Percentiles rank a stretch among this genome's conserved stretches.
phyloP scores from a whole-genome alignment of 805 yeast genomes.

The Tetrapisispora iriomotensis region DNA sequence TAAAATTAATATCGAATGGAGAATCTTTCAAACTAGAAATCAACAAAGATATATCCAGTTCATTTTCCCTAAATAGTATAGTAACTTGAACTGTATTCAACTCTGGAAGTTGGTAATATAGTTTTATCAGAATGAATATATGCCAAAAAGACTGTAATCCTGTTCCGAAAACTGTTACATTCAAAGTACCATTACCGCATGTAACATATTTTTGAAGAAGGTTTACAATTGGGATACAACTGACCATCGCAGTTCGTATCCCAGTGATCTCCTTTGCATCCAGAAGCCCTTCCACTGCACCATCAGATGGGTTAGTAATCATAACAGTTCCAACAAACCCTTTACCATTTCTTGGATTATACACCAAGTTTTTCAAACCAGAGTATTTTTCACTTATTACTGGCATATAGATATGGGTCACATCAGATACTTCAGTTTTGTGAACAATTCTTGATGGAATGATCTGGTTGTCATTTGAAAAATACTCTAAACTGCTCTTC shows the following conservation, averaged over 20 bases:
- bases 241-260: conserved; percentile 55
- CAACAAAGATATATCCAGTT: conserved; percentile 40
- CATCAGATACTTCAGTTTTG: conserved; percentile 20
- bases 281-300: conserved; percentile 42
- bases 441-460: conserved; percentile 49
- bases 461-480: conserved; percentile 34
- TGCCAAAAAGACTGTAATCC: conserved; percentile 66
- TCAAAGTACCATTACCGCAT: neutral
- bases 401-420: conserved; percentile 53
- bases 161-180: conserved; percentile 42
- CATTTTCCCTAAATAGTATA: conserved; percentile 30
- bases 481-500: conserved; percentile 32
- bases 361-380: conserved; percentile 48
- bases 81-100: conserved; percentile 26
- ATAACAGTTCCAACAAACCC: conserved; percentile 54
- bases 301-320: conserved; percentile 41
- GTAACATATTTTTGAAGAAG: neutral
- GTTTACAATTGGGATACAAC: conserved; percentile 27
- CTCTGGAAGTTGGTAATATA: neutral
- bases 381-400: conserved; percentile 42
- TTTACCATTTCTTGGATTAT: conserved; percentile 32
- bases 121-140: conserved; percentile 12
- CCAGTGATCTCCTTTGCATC: conserved; percentile 55
- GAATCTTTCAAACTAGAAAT: conserved; percentile 19
- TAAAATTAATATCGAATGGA: conserved; percentile 18